Percentiles rank a stretch among this genome's conserved stretches.
These are phyloP conservation scores for Isatis lusitanica DNA, from an alignment of 441 rosid species.

Conservation along the genomic window DNA sequence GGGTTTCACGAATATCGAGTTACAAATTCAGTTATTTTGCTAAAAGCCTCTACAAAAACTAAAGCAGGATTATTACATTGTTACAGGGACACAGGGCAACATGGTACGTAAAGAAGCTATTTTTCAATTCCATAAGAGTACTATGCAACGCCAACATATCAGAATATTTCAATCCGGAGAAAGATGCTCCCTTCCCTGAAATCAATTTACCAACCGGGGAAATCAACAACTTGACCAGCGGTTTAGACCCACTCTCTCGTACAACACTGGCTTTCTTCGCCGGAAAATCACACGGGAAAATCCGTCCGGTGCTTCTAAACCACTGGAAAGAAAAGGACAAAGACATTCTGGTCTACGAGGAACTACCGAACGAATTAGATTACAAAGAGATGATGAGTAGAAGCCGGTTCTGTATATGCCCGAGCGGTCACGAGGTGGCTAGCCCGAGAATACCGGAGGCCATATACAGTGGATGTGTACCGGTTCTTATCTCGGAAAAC, in stretches of 20 bases:
- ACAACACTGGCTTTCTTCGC: constrained; percentile 62
- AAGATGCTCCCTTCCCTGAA: constrained; percentile 65
- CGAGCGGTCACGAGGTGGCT: constrained; percentile 55
- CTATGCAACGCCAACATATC: constrained; percentile 69
- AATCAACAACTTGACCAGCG: constrained; percentile 39
- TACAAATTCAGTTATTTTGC: not conserved
- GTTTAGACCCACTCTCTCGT: constrained; percentile 23
- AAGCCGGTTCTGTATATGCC: constrained; percentile 64
- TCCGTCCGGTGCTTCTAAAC: constrained; percentile 47
- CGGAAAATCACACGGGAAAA: constrained; percentile 53
- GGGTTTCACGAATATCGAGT: too few relatives aligned
- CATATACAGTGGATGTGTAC: constrained; percentile 63
- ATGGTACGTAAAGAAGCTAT: constrained; percentile 37
- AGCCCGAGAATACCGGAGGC: constrained; percentile 61
- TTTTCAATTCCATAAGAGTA: constrained; percentile 56
- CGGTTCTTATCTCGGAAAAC: constrained; percentile 53
- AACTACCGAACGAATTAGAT: constrained; percentile 38
- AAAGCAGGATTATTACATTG: not conserved
- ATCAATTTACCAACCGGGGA: constrained; percentile 50
- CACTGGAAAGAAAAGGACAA: constrained; percentile 61
- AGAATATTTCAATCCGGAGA: constrained; percentile 56
- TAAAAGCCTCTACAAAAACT: not conserved
- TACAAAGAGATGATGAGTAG: constrained; percentile 49
- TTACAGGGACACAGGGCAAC: constrained; percentile 41
- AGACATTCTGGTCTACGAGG: constrained; percentile 55